Evolutionary conservation across 805 yeast genomes (phyloP).

Genomic region (Clavispora asparagi): DNA sequence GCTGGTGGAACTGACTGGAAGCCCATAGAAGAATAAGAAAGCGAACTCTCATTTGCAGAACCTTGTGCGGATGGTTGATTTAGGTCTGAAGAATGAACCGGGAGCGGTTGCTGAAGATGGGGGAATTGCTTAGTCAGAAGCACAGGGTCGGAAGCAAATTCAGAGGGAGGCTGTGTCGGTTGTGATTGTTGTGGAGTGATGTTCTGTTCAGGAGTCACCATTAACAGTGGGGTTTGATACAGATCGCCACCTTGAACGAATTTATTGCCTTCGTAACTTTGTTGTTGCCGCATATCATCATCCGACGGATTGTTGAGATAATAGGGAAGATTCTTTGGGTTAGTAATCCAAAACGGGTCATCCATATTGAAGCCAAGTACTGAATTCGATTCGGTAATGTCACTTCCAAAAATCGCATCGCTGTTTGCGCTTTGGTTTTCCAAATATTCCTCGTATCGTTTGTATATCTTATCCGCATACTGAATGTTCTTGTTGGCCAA

Average conservation of each 20-base stretch:
- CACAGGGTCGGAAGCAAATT: background rate
- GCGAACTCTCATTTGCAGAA: too few relatives aligned
- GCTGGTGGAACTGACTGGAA: too few relatives aligned
- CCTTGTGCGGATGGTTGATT: too few relatives aligned
- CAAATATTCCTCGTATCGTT: constrained; percentile 1
- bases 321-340: constrained; percentile 43
- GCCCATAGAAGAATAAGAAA: too few relatives aligned
- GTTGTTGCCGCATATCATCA: background rate
- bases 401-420: background rate
- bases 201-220: background rate
- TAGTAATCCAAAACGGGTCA: constrained; percentile 51
- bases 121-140: background rate
- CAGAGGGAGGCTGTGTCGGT: background rate
- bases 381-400: background rate
- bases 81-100: too few relatives aligned
- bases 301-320: constrained; percentile 15
- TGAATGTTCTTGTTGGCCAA: constrained; percentile 26
- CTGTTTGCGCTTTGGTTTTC: constrained; percentile 12
- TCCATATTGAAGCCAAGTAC: constrained; percentile 36
- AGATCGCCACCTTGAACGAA: background rate
- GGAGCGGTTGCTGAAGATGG: too few relatives aligned
- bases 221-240: background rate
- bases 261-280: background rate
- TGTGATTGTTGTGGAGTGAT: background rate
- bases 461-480: constrained; percentile 21